A percentile compares a stretch with the other conserved stretches of the same genome.
These are phyloP conservation scores for Holtermannia corniformis DNA, from an alignment of 768 basidiomycete genomes.

Conservation along the genomic window DNA sequence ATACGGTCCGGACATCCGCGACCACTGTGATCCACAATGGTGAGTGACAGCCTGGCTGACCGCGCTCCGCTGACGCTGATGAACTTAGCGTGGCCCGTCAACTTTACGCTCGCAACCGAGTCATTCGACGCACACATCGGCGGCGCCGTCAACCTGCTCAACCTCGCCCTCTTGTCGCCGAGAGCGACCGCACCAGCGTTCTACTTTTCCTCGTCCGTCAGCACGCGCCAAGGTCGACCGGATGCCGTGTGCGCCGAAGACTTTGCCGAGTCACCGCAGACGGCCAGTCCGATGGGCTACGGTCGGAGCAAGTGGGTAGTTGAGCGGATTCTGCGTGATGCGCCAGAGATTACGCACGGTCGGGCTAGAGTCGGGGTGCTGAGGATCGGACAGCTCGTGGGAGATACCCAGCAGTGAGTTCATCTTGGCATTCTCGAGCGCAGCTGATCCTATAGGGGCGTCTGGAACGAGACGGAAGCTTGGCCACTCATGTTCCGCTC, in stretches of 20 bases:
- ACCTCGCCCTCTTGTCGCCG: constrained; percentile 45
- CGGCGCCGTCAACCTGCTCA: constrained; percentile 49
- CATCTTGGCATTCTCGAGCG: not conserved
- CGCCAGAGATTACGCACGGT: constrained; percentile 42
- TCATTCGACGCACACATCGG: constrained; percentile 50
- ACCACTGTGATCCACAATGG: constrained; percentile 51
- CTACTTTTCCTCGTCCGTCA: constrained; percentile 51
- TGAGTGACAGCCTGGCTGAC: too few relatives aligned
- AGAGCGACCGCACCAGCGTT: constrained; percentile 41
- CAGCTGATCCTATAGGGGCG: constrained; percentile 37
- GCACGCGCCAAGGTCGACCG: constrained; percentile 41
- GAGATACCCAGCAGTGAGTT: constrained; percentile 44
- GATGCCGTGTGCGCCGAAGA: constrained; percentile 40
- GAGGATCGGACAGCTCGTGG: constrained; percentile 53
- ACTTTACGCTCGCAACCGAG: constrained; percentile 49
- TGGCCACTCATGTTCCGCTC: constrained; percentile 47
- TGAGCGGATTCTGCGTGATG: constrained; percentile 46
- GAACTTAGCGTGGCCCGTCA: constrained; percentile 56
- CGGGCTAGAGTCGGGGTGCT: constrained; percentile 42
- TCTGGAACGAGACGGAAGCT: constrained; percentile 52
- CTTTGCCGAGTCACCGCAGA: constrained; percentile 40
- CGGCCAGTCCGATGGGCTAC: constrained; percentile 40
- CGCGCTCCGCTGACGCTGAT: too few relatives aligned
- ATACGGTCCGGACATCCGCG: constrained; percentile 37
- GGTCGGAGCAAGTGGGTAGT: constrained; percentile 50